Conservation (phyloP, 2,329 filamentous ascomycete species). For the Pleomassaria siparia region DNA sequence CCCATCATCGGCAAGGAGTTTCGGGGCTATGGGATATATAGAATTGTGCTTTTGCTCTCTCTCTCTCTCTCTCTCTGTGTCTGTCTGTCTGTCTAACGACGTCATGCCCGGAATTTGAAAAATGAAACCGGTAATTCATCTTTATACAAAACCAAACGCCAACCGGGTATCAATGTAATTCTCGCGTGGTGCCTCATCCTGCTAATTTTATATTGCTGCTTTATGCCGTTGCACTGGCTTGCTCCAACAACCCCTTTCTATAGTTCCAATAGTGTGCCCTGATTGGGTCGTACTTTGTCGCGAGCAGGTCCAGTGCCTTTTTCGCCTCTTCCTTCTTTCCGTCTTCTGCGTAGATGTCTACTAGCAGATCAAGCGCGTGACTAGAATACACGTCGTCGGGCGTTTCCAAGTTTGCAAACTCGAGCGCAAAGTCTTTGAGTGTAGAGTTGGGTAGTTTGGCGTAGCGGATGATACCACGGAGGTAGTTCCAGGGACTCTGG, state of each 20-base stretch:
- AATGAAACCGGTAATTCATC: not conserved
- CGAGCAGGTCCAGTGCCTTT: conserved; percentile 71
- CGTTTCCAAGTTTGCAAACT: conserved; percentile 55
- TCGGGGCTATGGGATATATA: too few relatives aligned
- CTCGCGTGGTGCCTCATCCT: not conserved
- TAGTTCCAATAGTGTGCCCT: conserved; percentile 92
- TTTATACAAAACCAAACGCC: conserved; percentile 1
- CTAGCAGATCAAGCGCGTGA: conserved; percentile 69
- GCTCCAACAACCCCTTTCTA: conserved; percentile 51
- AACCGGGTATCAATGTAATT: conserved; percentile 24
- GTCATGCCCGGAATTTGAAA: not conserved
- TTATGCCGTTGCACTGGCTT: conserved; percentile 24
- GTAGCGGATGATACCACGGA: conserved; percentile 73
- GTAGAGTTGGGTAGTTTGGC: conserved; percentile 55
- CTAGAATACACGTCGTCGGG: conserved; percentile 59
- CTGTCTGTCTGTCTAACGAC: too few relatives aligned
- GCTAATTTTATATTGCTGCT: not conserved
- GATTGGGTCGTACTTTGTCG: conserved; percentile 86
- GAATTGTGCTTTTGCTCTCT: too few relatives aligned
- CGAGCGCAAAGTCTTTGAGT: conserved; percentile 56
- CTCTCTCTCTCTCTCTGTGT: too few relatives aligned
- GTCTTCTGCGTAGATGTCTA: conserved; percentile 63
- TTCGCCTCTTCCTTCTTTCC: conserved; percentile 64
- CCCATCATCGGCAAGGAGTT: too few relatives aligned
- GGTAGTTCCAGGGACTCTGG: conserved; percentile 90